A percentile compares a stretch with the other conserved stretches of the same genome.
phyloP scores from a whole-genome alignment of 164 flowering plant genomes.

The Macadamia integrifolia region DNA sequence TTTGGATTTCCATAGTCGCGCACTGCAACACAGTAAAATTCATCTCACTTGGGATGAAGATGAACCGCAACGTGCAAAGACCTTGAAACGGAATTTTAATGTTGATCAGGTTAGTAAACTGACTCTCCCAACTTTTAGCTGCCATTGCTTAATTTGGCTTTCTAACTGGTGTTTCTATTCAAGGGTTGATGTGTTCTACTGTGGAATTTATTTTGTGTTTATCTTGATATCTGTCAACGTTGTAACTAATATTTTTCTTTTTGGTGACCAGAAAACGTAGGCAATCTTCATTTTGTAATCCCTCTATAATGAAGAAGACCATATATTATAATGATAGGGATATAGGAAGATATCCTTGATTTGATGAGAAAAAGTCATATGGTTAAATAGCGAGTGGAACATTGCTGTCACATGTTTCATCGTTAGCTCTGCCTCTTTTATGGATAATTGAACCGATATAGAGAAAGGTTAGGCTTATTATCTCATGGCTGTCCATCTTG shows the following conservation, averaged over 20 bases:
- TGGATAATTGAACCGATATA: no score
- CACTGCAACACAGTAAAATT: conserved; percentile 68
- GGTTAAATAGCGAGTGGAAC: no score
- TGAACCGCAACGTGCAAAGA: conserved; percentile 74
- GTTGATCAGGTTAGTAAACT: conserved; percentile 58
- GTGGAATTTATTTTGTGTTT: not conserved
- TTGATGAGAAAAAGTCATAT: no score
- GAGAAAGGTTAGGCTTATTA: no score
- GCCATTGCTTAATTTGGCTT: not conserved
- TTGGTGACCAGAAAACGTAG: no score
- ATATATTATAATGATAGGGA: no score
- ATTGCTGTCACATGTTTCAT: no score
- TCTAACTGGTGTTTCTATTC: not conserved
- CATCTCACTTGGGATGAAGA: conserved; percentile 89
- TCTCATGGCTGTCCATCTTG: no score
- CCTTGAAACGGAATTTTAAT: conserved; percentile 58
- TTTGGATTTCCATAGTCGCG: conserved; percentile 64
- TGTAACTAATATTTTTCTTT: no score
- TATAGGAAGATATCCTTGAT: no score
- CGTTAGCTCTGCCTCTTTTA: no score
- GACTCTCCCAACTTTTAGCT: not conserved
- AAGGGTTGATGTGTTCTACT: not conserved
- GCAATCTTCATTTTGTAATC: not conserved
- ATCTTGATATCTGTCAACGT: no score
- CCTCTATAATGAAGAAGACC: not conserved